Conservation (phyloP, 352 stramenopile genomes). For the Thalassiosira mediterranea region DNA sequence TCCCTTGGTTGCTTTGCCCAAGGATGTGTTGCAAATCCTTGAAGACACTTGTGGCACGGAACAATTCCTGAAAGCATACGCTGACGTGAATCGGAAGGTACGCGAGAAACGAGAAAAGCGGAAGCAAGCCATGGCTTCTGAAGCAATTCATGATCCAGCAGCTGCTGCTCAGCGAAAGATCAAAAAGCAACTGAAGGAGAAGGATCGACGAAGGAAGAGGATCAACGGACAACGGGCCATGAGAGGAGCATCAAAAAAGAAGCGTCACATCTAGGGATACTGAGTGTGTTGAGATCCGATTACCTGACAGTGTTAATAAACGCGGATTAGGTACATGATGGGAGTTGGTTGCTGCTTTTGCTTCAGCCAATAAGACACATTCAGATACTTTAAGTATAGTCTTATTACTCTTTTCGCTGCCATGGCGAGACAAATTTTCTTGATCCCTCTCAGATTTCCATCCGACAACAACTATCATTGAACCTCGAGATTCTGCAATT, state of each 20-base stretch:
- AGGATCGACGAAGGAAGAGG: slow-evolving; percentile 74
- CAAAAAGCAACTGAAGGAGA: slow-evolving; percentile 76
- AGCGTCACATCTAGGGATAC: slow-evolving; percentile 15
- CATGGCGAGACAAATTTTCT: too few species aligned
- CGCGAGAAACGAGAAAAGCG: slow-evolving; percentile 75
- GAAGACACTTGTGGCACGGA: slow-evolving; percentile 77
- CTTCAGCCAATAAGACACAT: too few species aligned
- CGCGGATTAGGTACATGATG: neutral
- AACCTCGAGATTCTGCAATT: too few species aligned
- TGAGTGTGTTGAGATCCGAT: too few species aligned
- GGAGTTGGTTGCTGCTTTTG: too few species aligned
- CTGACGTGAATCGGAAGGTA: slow-evolving; percentile 74
- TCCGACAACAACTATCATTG: too few species aligned
- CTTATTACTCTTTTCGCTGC: neutral
- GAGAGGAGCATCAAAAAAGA: slow-evolving; percentile 62
- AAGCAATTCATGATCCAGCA: slow-evolving; percentile 75
- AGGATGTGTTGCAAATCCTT: slow-evolving; percentile 81
- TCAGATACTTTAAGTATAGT: neutral
- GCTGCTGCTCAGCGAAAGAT: slow-evolving; percentile 75
- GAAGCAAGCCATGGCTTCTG: slow-evolving; percentile 70
- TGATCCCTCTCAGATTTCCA: too few species aligned
- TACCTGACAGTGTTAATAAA: neutral
- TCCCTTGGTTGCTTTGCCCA: slow-evolving; percentile 50
- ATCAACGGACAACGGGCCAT: slow-evolving; percentile 64
- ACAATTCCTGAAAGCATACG: slow-evolving; percentile 74